Evolutionary conservation across 768 basidiomycete genomes (phyloP).

Genomic region (Lactifluus subvellereus): DNA sequence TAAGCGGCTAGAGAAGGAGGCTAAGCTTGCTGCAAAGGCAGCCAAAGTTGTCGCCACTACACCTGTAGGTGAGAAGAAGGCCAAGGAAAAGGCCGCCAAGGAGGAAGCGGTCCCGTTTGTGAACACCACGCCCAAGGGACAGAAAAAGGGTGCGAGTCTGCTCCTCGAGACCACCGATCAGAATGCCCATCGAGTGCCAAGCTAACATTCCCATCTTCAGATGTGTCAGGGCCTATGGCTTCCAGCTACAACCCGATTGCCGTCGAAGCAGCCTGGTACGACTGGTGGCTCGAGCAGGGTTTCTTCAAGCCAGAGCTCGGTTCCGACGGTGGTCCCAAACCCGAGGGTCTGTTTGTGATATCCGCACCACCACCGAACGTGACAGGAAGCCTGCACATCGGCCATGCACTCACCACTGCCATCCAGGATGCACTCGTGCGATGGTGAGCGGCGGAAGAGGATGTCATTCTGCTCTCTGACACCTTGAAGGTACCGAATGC

Average conservation of each 20-base stretch:
- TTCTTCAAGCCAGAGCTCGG: slow-evolving; percentile 78
- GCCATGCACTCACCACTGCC: slow-evolving; percentile 87
- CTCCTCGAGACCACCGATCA: too few species aligned
- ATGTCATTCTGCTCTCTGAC: background rate
- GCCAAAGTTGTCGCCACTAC: slow-evolving; percentile 42
- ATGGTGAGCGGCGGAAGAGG: slow-evolving; percentile 50
- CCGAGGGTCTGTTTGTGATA: slow-evolving; percentile 51
- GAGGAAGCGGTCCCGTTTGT: slow-evolving; percentile 71
- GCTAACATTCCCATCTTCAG: slow-evolving; percentile 35
- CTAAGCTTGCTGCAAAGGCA: slow-evolving; percentile 66
- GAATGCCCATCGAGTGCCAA: background rate
- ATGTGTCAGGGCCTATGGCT: slow-evolving; percentile 82
- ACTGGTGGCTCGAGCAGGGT: slow-evolving; percentile 92
- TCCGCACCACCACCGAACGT: slow-evolving; percentile 95
- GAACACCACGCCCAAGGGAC: slow-evolving; percentile 81
- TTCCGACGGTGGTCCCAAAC: slow-evolving; percentile 50
- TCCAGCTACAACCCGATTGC: slow-evolving; percentile 93
- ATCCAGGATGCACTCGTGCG: slow-evolving; percentile 87
- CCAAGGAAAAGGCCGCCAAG: slow-evolving; percentile 71
- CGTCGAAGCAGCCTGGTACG: slow-evolving; percentile 95
- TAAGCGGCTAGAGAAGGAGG: slow-evolving; percentile 72
- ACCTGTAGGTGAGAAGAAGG: slow-evolving; percentile 56
- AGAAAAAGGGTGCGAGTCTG: slow-evolving; percentile 75
- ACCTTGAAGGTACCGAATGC: slow-evolving; percentile 81
- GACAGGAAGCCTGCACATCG: slow-evolving; percentile 92